Base-by-base conservation (phyloP, 306 rosid genomes). In the peach (Prunus persica) region DNA sequence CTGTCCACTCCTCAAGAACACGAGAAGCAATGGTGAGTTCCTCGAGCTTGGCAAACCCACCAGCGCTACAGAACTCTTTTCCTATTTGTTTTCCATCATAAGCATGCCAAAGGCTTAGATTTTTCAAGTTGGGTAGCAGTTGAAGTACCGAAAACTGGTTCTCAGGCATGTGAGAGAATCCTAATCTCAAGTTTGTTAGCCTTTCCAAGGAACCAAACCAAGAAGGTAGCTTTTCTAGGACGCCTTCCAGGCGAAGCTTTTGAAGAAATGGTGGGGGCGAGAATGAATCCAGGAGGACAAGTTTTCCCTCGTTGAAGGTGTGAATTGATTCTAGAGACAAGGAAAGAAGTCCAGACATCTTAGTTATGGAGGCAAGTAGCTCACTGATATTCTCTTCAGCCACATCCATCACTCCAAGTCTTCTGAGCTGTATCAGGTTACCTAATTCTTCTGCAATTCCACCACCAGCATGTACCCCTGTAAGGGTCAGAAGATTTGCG, bases 11-110 rank as follows among this genome's bases (percentile, higher is more conserved):
- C 80, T 75, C 77, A 7, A 69, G 77, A 45, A 80, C 73, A 41
- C 10, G 27, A 28, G 84, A 81, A 65, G 84, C 80, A 46, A 70
- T 55, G 32, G 28, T 69, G 38, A 81, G 76, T 41, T n/a, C 60
- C 52, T 81, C 65, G 2, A 81, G 84, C 68, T 55, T 75, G 22
- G 68, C 67, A 76, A 81, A 75, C 18, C 76, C 84, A 61, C 77
- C 77, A 12, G 67, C 14, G 12, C 27, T 16, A 22, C 80, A 79
- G 24, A 69, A 81, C 52, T 63, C 80, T 32, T 64, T 75, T 62
- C 73, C 76, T 56, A 75, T 69, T 69, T 64, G 8, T 38, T 52
- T 51, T 64, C 70, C 47, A 49, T 60, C 79, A 38, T 74, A 80
- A 74, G 71, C 83, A 15, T 80, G 32, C 76, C 83, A 61, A 5